A percentile compares a stretch with the other conserved stretches of the same genome.
Conservation (phyloP, 345 rosid genomes). For the Arabis alpina region DNA sequence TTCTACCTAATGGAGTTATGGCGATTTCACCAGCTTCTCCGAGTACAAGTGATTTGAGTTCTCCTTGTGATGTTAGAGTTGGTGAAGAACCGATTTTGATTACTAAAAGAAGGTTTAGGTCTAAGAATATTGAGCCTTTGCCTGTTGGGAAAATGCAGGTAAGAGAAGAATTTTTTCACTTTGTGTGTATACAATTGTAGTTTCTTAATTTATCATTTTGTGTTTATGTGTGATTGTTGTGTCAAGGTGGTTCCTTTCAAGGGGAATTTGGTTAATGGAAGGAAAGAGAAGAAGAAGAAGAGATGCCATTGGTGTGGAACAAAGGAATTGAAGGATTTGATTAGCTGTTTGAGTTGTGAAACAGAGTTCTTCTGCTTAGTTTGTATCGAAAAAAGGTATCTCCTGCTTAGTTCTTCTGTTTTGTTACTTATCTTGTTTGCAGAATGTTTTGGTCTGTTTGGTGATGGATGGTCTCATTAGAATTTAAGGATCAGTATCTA, state of each 20-base stretch:
- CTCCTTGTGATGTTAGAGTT: slow-evolving; percentile 69
- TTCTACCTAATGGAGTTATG: slow-evolving; percentile 93
- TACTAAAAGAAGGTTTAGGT: slow-evolving; percentile 67
- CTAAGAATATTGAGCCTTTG: slow-evolving; percentile 82
- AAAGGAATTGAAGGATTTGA: slow-evolving; percentile 54
- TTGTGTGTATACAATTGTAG: background rate
- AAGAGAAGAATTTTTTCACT: background rate
- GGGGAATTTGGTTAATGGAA: slow-evolving; percentile 56
- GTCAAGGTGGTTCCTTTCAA: slow-evolving; percentile 63
- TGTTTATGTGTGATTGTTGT: slow-evolving; percentile 19
- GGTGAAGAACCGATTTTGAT: slow-evolving; percentile 53
- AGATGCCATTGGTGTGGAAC: slow-evolving; percentile 90
- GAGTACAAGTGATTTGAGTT: slow-evolving; percentile 50
- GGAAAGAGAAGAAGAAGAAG: slow-evolving; percentile 68
- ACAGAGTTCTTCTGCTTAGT: slow-evolving; percentile 71
- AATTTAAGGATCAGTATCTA: background rate
- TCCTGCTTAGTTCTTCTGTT: background rate
- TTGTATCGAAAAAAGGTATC: slow-evolving; percentile 71
- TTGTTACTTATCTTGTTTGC: slow-evolving; percentile 14
- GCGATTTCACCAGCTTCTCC: slow-evolving; percentile 65
- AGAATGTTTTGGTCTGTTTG: background rate
- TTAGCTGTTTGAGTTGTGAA: slow-evolving; percentile 71
- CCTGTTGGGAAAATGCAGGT: slow-evolving; percentile 78
- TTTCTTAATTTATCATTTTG: background rate
- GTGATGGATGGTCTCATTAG: slow-evolving; percentile 28